Base-by-base conservation (phyloP, 2,329 filamentous ascomycete genomes). In the Elsinoe fawcettii region DNA sequence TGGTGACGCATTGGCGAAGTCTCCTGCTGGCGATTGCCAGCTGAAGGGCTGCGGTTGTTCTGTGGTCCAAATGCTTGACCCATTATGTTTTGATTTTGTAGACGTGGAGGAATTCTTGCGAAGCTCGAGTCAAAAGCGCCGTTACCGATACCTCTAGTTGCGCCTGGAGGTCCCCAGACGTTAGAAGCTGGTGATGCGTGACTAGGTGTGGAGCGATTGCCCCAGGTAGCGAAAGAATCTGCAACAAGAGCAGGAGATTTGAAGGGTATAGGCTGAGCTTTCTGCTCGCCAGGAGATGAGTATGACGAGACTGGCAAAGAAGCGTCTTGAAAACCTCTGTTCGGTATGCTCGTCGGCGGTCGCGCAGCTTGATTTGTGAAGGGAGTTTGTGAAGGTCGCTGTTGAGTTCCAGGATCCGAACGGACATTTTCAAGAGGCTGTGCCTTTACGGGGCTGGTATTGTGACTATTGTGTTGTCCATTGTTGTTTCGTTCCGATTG, bases 81-180 rank as follows among this genome's bases (percentile, higher is more conserved):
- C 43, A 56, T 43, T n/a, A 47, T 56, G 37, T 44, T 55, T n/a
- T 75, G 68, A 58, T 67, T 62, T 25, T 66, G 71, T 58, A 63
- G 69, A 51, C 75, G 69, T 55, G 74, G 73, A 11, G 79, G 71
- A 16, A 77, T 68, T 44, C 75, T 74, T 25, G 77, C 78, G 54
- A 86, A 75, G 62, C 83, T 81, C 11, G 81, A 77, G 58, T 80
- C 83, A 65, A 91, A 91, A 0, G 86, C 89, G 43, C 87, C 87
- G 67, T 91, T 91, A 2, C 87, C 87, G 18, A 91, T 82, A 9
- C 82, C 84, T 56, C 84, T 80, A 62, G 88, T 84, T 56, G 82
- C 82, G n/a, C 47, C 51, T 20, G 84, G 85, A 43, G 86, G 82
- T 16, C 84, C 87, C 87, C 87, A 91, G 16, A 90, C 85, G 66